A percentile compares a stretch with the other conserved stretches of the same genome.
phyloP scores from a whole-genome alignment of 2,329 filamentous ascomycete species.

The Stagonosporopsis rhizophila region DNA sequence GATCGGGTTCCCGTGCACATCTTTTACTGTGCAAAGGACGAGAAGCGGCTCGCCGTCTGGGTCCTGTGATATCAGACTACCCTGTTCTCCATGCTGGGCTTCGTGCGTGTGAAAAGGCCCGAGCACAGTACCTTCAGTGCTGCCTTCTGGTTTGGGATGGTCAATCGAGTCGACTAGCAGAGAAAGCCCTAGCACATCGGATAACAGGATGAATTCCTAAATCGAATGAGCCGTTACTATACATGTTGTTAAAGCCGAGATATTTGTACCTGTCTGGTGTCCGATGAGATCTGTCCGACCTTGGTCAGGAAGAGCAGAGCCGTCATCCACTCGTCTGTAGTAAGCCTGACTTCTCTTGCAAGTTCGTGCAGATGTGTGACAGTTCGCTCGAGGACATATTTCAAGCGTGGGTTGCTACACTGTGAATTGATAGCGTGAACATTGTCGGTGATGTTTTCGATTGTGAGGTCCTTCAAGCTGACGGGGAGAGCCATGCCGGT shows the following conservation, averaged over 20 bases:
- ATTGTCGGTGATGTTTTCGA: constrained; percentile 79
- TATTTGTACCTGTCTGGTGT: neutral
- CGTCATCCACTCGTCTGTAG: constrained; percentile 77
- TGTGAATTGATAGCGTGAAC: constrained; percentile 74
- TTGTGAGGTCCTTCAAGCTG: constrained; percentile 63
- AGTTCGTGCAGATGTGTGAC: constrained; percentile 81
- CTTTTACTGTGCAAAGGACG: constrained; percentile 71
- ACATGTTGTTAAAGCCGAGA: too few species aligned
- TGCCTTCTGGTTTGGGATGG: constrained; percentile 72
- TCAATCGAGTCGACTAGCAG: constrained; percentile 80
- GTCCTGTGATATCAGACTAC: constrained; percentile 69
- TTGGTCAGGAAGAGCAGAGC: constrained; percentile 72
- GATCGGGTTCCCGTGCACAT: constrained; percentile 67
- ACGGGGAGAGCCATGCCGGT: neutral
- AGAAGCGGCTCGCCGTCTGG: constrained; percentile 71
- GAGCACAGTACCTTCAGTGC: constrained; percentile 78
- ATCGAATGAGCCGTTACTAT: constrained; percentile 39
- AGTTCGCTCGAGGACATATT: constrained; percentile 73
- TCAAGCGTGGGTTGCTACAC: constrained; percentile 67
- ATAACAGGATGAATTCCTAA: constrained; percentile 81
- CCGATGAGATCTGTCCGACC: constrained; percentile 68
- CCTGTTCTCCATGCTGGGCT: constrained; percentile 59
- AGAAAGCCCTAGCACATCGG: constrained; percentile 77
- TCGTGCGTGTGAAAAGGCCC: constrained; percentile 82
- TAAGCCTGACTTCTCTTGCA: constrained; percentile 75